phyloP scores from a whole-genome alignment of 352 stramenopile species.

The Pythium brachiatum region DNA sequence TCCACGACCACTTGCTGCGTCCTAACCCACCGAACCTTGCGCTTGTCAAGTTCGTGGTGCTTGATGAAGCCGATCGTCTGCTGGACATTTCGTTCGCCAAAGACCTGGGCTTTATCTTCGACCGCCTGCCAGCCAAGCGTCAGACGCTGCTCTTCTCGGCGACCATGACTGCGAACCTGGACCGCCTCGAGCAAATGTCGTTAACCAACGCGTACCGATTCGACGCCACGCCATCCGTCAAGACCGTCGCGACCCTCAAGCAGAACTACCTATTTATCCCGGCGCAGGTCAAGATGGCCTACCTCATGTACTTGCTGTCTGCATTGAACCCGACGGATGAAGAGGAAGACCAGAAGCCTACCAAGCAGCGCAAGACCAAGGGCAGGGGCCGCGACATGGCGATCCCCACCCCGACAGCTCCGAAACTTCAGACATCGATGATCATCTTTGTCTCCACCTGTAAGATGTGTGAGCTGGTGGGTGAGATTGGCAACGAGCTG shows the following conservation, averaged over 20 bases:
- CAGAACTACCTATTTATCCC: conserved; percentile 99
- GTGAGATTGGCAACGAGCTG: conserved; percentile 92
- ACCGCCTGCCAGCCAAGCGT: conserved; percentile 72
- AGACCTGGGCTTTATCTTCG: conserved; percentile 87
- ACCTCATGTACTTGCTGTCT: conserved; percentile 90
- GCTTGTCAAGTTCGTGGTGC: conserved; percentile 93
- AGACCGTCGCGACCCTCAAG: conserved; percentile 91
- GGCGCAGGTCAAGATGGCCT: conserved; percentile 94
- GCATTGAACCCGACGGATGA: conserved; percentile 52
- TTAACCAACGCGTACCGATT: conserved; percentile 69
- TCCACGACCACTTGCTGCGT: conserved; percentile 92
- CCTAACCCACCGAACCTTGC: conserved; percentile 88
- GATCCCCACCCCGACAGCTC: conserved; percentile 15
- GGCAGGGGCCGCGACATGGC: conserved; percentile 35
- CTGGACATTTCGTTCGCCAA: conserved; percentile 85
- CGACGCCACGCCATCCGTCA: conserved; percentile 72
- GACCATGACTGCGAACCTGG: conserved; percentile 95
- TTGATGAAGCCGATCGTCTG: conserved; percentile 98
- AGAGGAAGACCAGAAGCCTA: conserved; percentile 47
- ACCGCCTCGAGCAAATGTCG: conserved; percentile 74
- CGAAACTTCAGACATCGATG: conserved; percentile 63
- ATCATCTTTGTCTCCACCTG: conserved; percentile 98
- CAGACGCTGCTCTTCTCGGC: conserved; percentile 98
- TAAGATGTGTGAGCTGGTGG: conserved; percentile 93
- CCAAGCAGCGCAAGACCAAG: conserved; percentile 32